Evolutionary conservation across 306 rosid species (phyloP).

Genomic region (Myrica gale): DNA sequence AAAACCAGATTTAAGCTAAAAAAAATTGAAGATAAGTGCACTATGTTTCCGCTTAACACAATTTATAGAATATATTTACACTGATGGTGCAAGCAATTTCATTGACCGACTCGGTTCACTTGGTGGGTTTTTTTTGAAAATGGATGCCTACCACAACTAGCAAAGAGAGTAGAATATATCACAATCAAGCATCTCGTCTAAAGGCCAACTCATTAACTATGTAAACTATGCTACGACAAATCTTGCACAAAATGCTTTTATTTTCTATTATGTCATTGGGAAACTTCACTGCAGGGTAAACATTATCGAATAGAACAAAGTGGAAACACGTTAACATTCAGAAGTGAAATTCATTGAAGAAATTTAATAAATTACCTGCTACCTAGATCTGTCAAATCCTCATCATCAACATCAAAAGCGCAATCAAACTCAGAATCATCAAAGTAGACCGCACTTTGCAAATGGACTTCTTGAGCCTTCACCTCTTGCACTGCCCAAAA

Average conservation of each 20-base stretch:
- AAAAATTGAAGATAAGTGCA: neutral
- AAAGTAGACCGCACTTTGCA: constrained; percentile 79
- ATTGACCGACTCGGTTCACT: too few relatives aligned
- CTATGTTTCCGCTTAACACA: too few relatives aligned
- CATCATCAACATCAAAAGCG: constrained; percentile 74
- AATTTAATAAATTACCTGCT: constrained; percentile 59
- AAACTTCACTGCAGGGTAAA: neutral
- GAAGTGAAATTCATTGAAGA: constrained; percentile 25
- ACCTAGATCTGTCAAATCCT: constrained; percentile 62
- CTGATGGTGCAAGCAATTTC: neutral
- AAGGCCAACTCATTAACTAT: neutral
- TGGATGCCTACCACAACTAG: too few relatives aligned
- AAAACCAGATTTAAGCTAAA: neutral
- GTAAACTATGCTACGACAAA: constrained; percentile 1
- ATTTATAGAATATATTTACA: neutral
- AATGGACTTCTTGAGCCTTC: constrained; percentile 69
- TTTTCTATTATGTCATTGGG: neutral
- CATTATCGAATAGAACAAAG: constrained; percentile 8
- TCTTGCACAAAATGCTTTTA: neutral
- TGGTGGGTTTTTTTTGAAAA: too few relatives aligned
- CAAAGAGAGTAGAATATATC: neutral
- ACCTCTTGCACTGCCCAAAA: constrained; percentile 69
- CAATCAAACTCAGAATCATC: constrained; percentile 69
- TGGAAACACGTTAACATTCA: neutral
- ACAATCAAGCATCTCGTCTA: neutral